These are phyloP conservation scores for Jackrogersella minutella DNA, from an alignment of 495 filamentous ascomycete genomes.

Conservation along the genomic window DNA sequence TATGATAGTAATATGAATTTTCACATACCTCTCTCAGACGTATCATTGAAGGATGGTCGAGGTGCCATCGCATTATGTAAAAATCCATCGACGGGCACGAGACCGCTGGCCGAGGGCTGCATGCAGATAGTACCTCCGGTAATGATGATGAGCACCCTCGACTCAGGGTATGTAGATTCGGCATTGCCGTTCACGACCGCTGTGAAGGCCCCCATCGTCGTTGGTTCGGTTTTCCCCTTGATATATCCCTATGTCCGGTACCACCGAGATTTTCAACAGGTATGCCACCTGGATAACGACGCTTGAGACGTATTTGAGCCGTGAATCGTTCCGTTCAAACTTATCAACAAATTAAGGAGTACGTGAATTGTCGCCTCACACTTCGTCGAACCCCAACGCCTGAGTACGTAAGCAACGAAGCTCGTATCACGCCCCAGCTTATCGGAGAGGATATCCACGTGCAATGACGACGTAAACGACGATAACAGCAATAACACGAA, in stretches of 20 bases:
- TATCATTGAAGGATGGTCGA: conserved; percentile 89
- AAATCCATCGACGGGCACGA: conserved; percentile 80
- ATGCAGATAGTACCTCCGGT: conserved; percentile 98
- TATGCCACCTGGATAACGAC: background rate
- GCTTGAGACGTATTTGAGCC: background rate
- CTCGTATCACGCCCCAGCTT: background rate
- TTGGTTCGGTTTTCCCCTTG: background rate
- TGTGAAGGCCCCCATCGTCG: conserved; percentile 33
- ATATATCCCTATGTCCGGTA: background rate
- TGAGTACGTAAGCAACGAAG: background rate
- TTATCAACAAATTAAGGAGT: background rate
- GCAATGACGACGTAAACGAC: background rate
- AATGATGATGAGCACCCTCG: conserved; percentile 87
- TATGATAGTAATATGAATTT: background rate
- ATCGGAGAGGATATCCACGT: background rate
- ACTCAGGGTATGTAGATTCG: conserved; percentile 65
- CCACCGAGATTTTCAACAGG: background rate
- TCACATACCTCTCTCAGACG: conserved; percentile 63
- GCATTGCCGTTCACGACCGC: conserved; percentile 27
- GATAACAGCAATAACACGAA: background rate
- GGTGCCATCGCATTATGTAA: conserved; percentile 83
- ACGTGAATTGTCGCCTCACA: background rate
- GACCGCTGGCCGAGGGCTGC: conserved; percentile 71
- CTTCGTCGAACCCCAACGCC: background rate
- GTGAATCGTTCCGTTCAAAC: background rate